Evolutionary conservation across 2,329 filamentous ascomycete species (phyloP).

Genomic region (Claviceps purpurea): DNA sequence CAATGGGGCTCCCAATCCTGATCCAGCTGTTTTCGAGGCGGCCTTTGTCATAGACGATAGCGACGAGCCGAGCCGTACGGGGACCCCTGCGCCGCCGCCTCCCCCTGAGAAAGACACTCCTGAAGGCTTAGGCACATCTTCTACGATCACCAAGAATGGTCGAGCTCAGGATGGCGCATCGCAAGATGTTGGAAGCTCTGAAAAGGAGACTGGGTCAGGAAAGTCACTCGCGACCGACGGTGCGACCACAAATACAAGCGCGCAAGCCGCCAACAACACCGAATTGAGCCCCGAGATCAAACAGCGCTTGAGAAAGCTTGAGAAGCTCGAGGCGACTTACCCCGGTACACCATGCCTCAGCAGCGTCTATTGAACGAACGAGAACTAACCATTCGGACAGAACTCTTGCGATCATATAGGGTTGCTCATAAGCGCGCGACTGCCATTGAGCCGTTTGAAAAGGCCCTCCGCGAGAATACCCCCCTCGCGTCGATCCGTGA

Average conservation of each 20-base stretch:
- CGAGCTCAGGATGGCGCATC: conserved; percentile 12
- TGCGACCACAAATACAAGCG: background rate
- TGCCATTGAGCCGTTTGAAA: conserved; percentile 87
- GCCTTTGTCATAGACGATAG: conserved; percentile 81
- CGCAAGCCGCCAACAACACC: conserved; percentile 9
- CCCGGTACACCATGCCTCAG: conserved; percentile 41
- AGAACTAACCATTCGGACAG: conserved; percentile 27
- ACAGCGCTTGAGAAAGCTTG: conserved; percentile 68
- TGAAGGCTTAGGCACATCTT: conserved; percentile 8
- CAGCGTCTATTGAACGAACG: too few relatives aligned
- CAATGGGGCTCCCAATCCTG: conserved; percentile 41
- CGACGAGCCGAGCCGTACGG: conserved; percentile 50
- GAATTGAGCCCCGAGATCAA: conserved; percentile 65
- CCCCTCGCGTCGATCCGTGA: conserved; percentile 81
- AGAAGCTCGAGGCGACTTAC: conserved; percentile 80
- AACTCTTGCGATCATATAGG: conserved; percentile 81
- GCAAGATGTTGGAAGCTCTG: conserved; percentile 8
- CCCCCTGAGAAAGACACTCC: conserved; percentile 21
- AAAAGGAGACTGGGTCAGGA: conserved; percentile 11
- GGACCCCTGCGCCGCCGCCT: conserved; percentile 38
- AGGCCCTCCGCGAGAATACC: conserved; percentile 80
- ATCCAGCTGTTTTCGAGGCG: conserved; percentile 77
- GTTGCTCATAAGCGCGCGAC: conserved; percentile 78
- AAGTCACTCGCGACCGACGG: conserved; percentile 7
- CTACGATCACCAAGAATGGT: conserved; percentile 7